Evolutionary conservation across 2,329 filamentous ascomycete species (phyloP).

Genomic region (Lachnellula arida): DNA sequence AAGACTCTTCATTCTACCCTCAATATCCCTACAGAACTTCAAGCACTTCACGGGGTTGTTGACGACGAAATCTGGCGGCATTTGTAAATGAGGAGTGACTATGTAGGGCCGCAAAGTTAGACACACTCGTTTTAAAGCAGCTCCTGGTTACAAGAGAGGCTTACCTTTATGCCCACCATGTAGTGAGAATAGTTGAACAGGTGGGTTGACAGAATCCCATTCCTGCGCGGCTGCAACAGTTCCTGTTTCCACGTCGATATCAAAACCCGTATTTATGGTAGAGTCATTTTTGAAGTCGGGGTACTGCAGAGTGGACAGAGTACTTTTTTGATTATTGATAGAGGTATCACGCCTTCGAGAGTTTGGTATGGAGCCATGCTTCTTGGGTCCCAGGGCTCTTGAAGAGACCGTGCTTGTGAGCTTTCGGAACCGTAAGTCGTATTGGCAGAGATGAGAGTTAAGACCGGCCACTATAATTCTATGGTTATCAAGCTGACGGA

Average conservation of each 20-base stretch:
- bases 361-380: not conserved
- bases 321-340: constrained; percentile 1
- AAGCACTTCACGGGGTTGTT: constrained; percentile 12
- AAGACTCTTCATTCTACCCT: constrained; percentile 20
- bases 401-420: not conserved
- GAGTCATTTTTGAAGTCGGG: constrained; percentile 46
- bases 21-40: constrained; percentile 18
- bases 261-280: constrained; percentile 47
- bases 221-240: constrained; percentile 49
- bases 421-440: constrained; percentile 48
- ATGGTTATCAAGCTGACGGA: constrained; percentile 45
- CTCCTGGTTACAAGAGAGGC: not conserved
- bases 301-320: constrained; percentile 44
- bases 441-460: constrained; percentile 46
- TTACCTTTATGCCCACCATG: constrained; percentile 17
- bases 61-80: not conserved
- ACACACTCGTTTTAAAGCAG: not conserved
- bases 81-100: not conserved
- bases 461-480: constrained; percentile 51
- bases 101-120: too few species aligned
- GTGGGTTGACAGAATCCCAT: constrained; percentile 5
- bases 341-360: not conserved
- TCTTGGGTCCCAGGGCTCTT: not conserved
- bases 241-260: constrained; percentile 43
- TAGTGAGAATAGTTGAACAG: constrained; percentile 26